Percentiles rank a stretch among this genome's conserved stretches.
These are phyloP conservation scores for Acacia concinna DNA, from an alignment of 331 rosid genomes.

Conservation along the genomic window DNA sequence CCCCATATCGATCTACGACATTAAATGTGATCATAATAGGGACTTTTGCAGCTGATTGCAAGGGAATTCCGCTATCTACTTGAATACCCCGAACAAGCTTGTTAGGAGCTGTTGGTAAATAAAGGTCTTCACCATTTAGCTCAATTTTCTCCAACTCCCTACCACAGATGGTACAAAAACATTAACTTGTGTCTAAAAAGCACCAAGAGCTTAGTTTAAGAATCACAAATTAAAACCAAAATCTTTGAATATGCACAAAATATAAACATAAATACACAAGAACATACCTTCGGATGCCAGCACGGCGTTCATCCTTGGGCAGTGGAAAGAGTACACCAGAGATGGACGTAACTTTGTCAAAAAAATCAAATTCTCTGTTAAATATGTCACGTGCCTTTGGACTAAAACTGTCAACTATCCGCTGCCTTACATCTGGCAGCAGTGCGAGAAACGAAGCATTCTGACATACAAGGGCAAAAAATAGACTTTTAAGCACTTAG, in stretches of 20 bases:
- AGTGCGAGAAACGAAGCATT: constrained; percentile 74
- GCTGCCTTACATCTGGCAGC: constrained; percentile 81
- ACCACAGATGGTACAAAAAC: constrained; percentile 29
- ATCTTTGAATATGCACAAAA: background rate
- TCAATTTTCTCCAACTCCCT: constrained; percentile 96
- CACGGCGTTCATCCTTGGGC: constrained; percentile 91
- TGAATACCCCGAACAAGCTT: constrained; percentile 87
- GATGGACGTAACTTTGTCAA: constrained; percentile 96
- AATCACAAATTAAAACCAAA: constrained; percentile 23
- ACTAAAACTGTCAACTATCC: constrained; percentile 73
- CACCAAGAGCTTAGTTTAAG: background rate
- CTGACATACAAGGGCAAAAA: constrained; percentile 54
- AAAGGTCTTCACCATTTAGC: constrained; percentile 84
- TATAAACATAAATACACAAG: background rate
- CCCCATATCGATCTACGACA: constrained; percentile 79
- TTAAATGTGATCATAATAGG: constrained; percentile 96
- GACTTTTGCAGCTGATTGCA: constrained; percentile 97
- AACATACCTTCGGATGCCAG: constrained; percentile 76
- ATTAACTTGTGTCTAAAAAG: constrained; percentile 21
- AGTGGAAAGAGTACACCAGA: constrained; percentile 84
- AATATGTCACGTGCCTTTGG: constrained; percentile 79
- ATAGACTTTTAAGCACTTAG: constrained; percentile 17
- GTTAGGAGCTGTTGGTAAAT: constrained; percentile 88
- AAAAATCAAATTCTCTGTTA: constrained; percentile 89
- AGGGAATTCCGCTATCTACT: constrained; percentile 95